These are phyloP conservation scores for Huntiella bhutanensis DNA, from an alignment of 2,329 filamentous ascomycete genomes.

Conservation along the genomic window DNA sequence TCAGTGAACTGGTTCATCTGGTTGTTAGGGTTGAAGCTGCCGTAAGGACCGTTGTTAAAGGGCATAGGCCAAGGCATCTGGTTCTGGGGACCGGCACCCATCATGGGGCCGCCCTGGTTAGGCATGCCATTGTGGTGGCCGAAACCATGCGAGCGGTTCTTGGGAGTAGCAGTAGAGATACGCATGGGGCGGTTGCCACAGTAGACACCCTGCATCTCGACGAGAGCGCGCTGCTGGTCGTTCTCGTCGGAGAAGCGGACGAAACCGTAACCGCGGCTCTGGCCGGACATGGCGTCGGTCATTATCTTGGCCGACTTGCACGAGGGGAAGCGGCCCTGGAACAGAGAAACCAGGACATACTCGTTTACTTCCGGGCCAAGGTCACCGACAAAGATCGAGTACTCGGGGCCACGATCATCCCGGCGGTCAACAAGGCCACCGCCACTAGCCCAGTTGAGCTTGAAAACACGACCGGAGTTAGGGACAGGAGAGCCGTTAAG, in stretches of 20 bases:
- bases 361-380: conserved; percentile 97
- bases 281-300: conserved; percentile 94
- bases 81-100: conserved; percentile 24
- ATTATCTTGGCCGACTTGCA: conserved; percentile 99
- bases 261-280: conserved; percentile 95
- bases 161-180: conserved; percentile 92
- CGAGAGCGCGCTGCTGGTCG: conserved; percentile 87
- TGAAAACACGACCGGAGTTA: conserved; percentile 88
- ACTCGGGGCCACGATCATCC: conserved; percentile 91
- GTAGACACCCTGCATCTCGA: conserved; percentile 98
- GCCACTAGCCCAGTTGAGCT: conserved; percentile 97
- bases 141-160: conserved; percentile 47
- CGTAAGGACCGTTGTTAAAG: conserved; percentile 15
- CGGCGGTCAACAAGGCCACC: conserved; percentile 87
- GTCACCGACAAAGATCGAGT: conserved; percentile 93
- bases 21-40: conserved; percentile 29
- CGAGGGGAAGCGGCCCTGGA: conserved; percentile 87
- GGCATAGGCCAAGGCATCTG: conserved; percentile 25
- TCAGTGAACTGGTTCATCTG: conserved; percentile 99
- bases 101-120: conserved; percentile 24
- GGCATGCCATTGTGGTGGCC: conserved; percentile 21
- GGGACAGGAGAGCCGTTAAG: conserved; percentile 81
- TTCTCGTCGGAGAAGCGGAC: conserved; percentile 91
- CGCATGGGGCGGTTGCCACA: conserved; percentile 97
- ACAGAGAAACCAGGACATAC: conserved; percentile 89